These are phyloP conservation scores for Chlorophyllum brunneum DNA, from an alignment of 768 basidiomycete genomes.

Conservation along the genomic window DNA sequence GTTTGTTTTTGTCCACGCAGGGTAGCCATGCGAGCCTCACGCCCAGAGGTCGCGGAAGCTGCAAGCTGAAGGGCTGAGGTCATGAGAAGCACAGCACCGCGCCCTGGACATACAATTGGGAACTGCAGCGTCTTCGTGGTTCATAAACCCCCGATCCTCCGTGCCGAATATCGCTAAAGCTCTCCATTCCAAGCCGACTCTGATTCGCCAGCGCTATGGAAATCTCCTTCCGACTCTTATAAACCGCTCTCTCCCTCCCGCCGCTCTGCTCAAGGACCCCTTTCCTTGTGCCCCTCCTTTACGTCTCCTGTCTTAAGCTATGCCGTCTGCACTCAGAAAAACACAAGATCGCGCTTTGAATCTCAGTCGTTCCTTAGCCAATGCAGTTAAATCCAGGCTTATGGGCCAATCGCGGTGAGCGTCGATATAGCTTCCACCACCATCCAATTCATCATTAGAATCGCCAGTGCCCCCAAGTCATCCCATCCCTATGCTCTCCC, in stretches of 20 bases:
- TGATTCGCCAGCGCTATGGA: conserved; percentile 4
- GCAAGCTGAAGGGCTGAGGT: conserved; percentile 10
- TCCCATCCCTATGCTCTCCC: conserved; percentile 1
- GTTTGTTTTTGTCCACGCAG: conserved; percentile 1
- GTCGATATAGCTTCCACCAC: not conserved
- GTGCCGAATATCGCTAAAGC: conserved; percentile 4
- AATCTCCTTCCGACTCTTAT: not conserved
- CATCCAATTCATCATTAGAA: no score
- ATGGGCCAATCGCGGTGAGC: conserved; percentile 9
- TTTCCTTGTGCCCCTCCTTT: conserved; percentile 17
- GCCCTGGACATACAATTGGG: conserved; percentile 12
- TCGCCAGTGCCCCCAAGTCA: not conserved
- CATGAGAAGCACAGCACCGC: conserved; percentile 14
- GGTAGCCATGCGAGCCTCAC: conserved; percentile 6
- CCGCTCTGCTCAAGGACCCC: conserved; percentile 12
- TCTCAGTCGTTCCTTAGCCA: conserved; percentile 48
- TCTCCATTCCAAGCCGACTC: conserved; percentile 15
- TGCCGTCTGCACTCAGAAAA: conserved; percentile 37
- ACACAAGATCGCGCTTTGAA: conserved; percentile 44
- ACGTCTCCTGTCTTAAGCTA: conserved; percentile 17
- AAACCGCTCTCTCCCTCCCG: not conserved
- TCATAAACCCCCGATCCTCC: conserved; percentile 11
- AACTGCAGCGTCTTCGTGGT: conserved; percentile 9
- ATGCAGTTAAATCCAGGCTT: conserved; percentile 36
- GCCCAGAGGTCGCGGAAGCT: conserved; percentile 12